Evolutionary conservation across 371 early-diverging fungal species (phyloP), one percentile per base, ranked within the genome.

Genomic region (Syncephalastrum contaminatum): DNA sequence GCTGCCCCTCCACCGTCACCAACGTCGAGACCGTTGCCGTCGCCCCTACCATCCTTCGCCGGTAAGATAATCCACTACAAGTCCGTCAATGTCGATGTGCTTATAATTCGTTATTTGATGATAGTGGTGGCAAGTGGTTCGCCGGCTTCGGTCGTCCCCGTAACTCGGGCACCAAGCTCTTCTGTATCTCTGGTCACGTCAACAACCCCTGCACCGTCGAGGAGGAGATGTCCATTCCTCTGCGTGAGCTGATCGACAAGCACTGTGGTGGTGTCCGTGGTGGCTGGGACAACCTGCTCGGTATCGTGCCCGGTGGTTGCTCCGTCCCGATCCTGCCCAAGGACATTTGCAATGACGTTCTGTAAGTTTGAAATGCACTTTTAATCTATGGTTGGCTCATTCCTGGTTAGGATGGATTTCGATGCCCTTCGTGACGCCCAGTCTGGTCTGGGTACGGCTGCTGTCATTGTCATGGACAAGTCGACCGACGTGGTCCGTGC

Each of bases 221-320:
- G 77, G 98, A 97, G 74, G 95, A 95, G 66, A 98, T 98, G 98
- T 90, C 91, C 48, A 96, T 98, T 68, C 95, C 98, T 13, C 81
- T 98, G 57, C 80, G 80, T 53, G 98, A 96, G 63, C 75, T 98
- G 66, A 90, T 98, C 54, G 98, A 98, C 66, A 89, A 90, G 70
- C 98, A 98, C 81, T 91, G 91, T 69, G 98, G 98, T 62, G 98
- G 98, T 66, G 91, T 98, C 49, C 87, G 88, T 27, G 98, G 98
- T 51, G 98, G 98, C n/a, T 98, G 98, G 98, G 98, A 98, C 75
- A 97, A 98, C 79, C 79, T 97, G 43, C 81, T 97, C 45, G 98
- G 93, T 61, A 93, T 98, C 66, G 93, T 98, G 63, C 98, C 97
- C 3, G 97, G 98, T 73, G 98, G 97, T 55, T 93, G 92, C 16